Conservation (phyloP, 257 asterid genomes). For the Scutellaria galericulata region DNA sequence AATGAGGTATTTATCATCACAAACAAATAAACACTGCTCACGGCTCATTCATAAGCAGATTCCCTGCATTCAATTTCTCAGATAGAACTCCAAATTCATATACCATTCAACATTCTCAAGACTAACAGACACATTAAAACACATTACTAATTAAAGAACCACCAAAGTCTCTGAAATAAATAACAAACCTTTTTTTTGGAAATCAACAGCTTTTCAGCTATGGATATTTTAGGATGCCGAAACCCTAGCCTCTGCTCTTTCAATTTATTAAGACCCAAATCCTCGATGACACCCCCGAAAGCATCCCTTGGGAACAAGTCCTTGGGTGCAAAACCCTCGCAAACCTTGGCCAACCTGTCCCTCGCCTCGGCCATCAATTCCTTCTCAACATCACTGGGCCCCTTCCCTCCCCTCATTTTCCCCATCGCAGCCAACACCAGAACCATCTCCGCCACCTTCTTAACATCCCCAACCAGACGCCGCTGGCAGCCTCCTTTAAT, state of each 20-base stretch:
- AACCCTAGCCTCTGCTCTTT: slow-evolving; percentile 76
- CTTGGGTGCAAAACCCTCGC: slow-evolving; percentile 82
- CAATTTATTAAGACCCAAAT: slow-evolving; percentile 79
- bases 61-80: slow-evolving; percentile 23
- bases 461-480: slow-evolving; percentile 47
- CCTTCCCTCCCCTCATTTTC: slow-evolving; percentile 90
- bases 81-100: slow-evolving; percentile 26
- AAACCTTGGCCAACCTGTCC: slow-evolving; percentile 63
- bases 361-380: slow-evolving; percentile 82
- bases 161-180: slow-evolving; percentile 22
- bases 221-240: slow-evolving; percentile 76
- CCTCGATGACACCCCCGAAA: slow-evolving; percentile 81
- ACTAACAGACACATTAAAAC: not conserved
- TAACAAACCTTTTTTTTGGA: slow-evolving; percentile 76
- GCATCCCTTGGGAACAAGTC: slow-evolving; percentile 90
- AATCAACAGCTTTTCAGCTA: slow-evolving; percentile 74
- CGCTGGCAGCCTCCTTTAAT: slow-evolving; percentile 37
- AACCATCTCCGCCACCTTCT: slow-evolving; percentile 88
- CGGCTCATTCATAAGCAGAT: not conserved
- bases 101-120: slow-evolving; percentile 15
- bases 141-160: not conserved
- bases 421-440: slow-evolving; percentile 90
- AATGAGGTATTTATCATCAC: slow-evolving; percentile 3
- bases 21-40: not conserved
- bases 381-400: slow-evolving; percentile 72